Evolutionary conservation across 2,329 filamentous ascomycete genomes (phyloP), one percentile per base, ranked within the genome.

Genomic region (Talaromyces funiculosus): DNA sequence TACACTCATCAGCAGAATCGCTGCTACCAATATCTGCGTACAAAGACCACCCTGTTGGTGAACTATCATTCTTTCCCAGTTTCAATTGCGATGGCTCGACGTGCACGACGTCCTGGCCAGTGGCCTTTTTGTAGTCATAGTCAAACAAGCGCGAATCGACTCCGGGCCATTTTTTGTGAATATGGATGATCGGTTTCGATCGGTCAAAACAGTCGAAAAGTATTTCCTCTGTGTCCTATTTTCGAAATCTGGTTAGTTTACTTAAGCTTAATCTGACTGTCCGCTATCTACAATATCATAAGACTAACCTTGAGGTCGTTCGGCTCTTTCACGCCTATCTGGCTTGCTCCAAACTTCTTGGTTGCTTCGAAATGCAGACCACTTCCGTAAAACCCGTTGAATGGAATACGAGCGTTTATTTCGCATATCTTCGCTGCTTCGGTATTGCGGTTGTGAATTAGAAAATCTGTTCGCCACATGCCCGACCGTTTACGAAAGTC

Each of bases 381-480:
- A 16, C 53, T 12, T 12, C 51, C 37, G 45, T 68, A 55, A 6
- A 64, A 61, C 0, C 67, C 67, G 54, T 70, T 70, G 29, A 57
- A 67, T 1, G 49, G 64, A 38, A 71, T 69, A 0, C 69, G 65
- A 1, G 66, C 65, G 18, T 70, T 69, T 12, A 71, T 71, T 40
- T 71, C 68, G 18, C 63, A 67, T 16, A 71, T 63, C 9, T 59
- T 54, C 0, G 61, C 40, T 7, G 20, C 40, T 22, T 43, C 31
- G 6, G 29, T 8, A 20, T 14, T 35, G 35, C 31, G 40, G 8
- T 24, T 18, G 10, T 68, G 63, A 0, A 71, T 16, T 10, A 71
- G 38, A 20, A 70, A 68, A 43, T 71, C 69, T 1, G 69, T 69
- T 61, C 69, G 64, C 69, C 67, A 71, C 5, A 66, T 67, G 10